Percentiles rank a stretch among this genome's conserved stretches.
Evolutionary conservation across 495 filamentous ascomycete genomes (phyloP).

Genomic region (Neurospora sp.): DNA sequence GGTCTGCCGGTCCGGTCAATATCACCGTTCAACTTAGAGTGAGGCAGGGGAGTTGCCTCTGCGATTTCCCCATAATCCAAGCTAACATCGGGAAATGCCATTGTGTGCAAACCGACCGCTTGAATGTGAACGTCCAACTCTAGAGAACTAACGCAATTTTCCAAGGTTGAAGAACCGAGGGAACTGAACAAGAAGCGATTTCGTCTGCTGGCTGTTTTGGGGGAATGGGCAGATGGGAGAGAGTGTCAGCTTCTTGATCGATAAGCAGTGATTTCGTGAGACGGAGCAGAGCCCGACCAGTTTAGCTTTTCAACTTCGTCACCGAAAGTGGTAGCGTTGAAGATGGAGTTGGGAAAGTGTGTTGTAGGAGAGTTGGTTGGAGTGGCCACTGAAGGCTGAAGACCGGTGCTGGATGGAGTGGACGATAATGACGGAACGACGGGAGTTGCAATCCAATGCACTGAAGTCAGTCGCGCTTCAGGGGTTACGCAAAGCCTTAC

Average conservation of each 20-base stretch:
- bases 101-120: constrained; percentile 17
- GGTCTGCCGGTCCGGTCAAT: constrained; percentile 61
- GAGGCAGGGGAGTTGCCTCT: constrained; percentile 53
- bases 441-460: not conserved
- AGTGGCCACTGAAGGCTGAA: not conserved
- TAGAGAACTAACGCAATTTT: not conserved
- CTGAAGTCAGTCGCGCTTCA: not conserved
- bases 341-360: not conserved
- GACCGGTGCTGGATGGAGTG: not conserved
- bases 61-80: constrained; percentile 82
- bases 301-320: constrained; percentile 2
- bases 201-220: not conserved
- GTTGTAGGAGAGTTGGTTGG: not conserved
- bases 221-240: not conserved
- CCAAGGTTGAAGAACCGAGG: not conserved
- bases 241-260: not conserved
- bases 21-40: constrained; percentile 39
- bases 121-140: not conserved
- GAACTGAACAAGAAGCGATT: not conserved
- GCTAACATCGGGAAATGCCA: constrained; percentile 42
- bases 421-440: not conserved
- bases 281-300: constrained; percentile 17
- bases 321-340: not conserved
- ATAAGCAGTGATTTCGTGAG: not conserved
- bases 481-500: not conserved